Base-by-base conservation (phyloP, 2,329 filamentous ascomycete genomes). In the Trichoderma breve region DNA sequence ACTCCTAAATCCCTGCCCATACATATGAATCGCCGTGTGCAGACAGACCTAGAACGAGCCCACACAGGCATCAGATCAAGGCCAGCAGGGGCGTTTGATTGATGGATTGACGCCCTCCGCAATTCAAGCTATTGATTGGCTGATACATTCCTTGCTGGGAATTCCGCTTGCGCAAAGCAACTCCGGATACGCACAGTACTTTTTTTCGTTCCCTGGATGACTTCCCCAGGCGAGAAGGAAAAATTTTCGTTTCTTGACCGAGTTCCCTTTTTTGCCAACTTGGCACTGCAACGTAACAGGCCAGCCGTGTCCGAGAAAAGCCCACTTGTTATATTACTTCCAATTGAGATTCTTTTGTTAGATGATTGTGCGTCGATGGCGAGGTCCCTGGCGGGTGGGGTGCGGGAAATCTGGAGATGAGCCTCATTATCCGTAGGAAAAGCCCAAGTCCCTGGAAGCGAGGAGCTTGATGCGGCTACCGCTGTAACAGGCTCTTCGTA, bases 401-500 rank as follows among this genome's bases (percentile, higher is more conserved):
- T 60, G 65, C 34, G 34, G 55, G 18, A 60, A 60, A 68, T 43
- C 65, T 68, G 55, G 65, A 68, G 65, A 68, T 55, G 43, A 58
- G 65, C 65, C 53, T 68, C 65, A 47, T 24, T 47, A 60, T 32
- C 65, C 53, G 39, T 32, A 53, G 39, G 39, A 30, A 53, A 51
- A 24, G 15, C 30, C 63, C 63, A 55, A 32, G 43, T 66, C 30
- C 30, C 30, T 55, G n/a, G 26, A 32, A 18, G 18, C 26, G n/a
- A 47, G 26, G 39, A 28, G 60, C 60, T 63, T 63, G 21, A 32
- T 26, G 26, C 21, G 57, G 57, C 30, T 61, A 34, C 30, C n/a
- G 18, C 6, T 28, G 34, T 8, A 62, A 14, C 32, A 62, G 34
- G 34, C 34, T 39, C 60, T 39, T 39, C 14, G 32, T 39, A 39